Evolutionary conservation across 305 asterid genomes (phyloP), one percentile per base, ranked within the genome.

Genomic region (Lippia alba): DNA sequence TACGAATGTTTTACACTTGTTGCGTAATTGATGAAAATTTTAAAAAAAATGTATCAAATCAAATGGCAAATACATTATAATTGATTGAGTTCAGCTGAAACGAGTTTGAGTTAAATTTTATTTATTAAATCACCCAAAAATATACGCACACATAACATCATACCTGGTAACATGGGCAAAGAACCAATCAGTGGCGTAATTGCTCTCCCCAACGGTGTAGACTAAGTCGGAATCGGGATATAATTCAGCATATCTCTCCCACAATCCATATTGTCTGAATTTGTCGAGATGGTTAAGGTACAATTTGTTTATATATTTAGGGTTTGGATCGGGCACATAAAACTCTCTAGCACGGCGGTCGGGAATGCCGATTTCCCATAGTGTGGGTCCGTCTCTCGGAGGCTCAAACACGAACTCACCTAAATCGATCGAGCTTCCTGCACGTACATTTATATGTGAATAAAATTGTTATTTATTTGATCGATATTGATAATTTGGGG

Each of bases 281-380:
- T 84, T 90, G 67, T 90, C 77, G 2, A 88, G 89, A 75, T 78
- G 90, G 69, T 84, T 72, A 12, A 72, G 24, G 61, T 72, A 81
- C 2, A 89, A 83, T 61, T 84, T 89, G 74, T 89, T 89, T 41
- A 87, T 72, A 16, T 82, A 85, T 32, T 61, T 72, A 0, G 91
- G 90, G 56, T 85, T 69, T 5, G 96, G 92, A 50, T 89, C 87
- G 5, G 96, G 94, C 34, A 89, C 55, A 32, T 76, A 85, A 80
- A 85, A 89, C 49, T 84, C 85, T 67, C 74, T 80, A 44, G 90
- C 92, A 16, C 90, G 59, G 8, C 94, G 91, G 71, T 89, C 91
- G 15, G 94, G 96, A 12, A 80, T 19, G 53, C 96, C 96, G n/a
- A 89, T 87, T 81, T 89, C 96, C 96, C 94, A 89, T 17, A 85